Conservation (phyloP, 495 filamentous ascomycete species). For the Podospora anserina region DNA sequence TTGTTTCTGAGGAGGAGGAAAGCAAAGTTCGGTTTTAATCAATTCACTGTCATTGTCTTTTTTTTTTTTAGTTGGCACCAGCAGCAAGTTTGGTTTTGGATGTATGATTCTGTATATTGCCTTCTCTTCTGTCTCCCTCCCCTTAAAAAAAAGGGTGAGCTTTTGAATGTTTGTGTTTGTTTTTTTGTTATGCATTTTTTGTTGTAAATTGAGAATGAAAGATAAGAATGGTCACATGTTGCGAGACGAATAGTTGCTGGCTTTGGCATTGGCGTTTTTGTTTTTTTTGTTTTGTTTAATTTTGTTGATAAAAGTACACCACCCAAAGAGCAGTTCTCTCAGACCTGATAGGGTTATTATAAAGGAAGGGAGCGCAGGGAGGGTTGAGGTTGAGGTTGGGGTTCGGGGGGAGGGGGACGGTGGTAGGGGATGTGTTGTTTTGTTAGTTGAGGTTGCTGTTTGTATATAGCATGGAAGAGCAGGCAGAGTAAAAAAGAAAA, state of each 20-base stretch:
- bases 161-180: not conserved
- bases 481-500: not conserved
- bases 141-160: not conserved
- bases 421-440: not conserved
- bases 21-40: not conserved
- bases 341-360: too few relatives aligned
- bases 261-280: not conserved
- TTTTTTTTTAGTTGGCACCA: not conserved
- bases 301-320: too few relatives aligned
- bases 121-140: slow-evolving; percentile 12
- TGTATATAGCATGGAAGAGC: not conserved
- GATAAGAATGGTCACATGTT: not conserved
- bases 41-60: not conserved
- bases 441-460: not conserved
- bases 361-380: too few relatives aligned
- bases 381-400: too few relatives aligned
- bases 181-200: not conserved
- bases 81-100: not conserved
- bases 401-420: too few relatives aligned
- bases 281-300: too few relatives aligned
- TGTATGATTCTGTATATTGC: not conserved
- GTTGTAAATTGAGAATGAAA: not conserved
- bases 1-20: not conserved
- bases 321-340: too few relatives aligned
- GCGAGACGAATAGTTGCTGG: not conserved